phyloP scores from a whole-genome alignment of 441 rosid species.

The Populus hybrid region DNA sequence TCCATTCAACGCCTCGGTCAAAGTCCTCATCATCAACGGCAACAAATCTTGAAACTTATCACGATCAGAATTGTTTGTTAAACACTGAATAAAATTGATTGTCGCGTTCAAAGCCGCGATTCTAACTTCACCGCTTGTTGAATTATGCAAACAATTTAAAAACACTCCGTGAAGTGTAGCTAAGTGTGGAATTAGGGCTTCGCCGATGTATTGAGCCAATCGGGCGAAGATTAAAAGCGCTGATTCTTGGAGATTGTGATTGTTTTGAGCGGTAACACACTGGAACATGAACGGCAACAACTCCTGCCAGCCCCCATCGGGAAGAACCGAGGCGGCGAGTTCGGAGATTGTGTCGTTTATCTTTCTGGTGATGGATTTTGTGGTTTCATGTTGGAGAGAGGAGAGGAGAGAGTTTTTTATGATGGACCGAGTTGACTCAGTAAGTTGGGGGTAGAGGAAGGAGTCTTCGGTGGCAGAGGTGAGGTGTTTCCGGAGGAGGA shows the following conservation, averaged over 20 bases:
- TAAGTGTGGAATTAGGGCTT: slow-evolving; percentile 63
- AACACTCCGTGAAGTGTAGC: slow-evolving; percentile 74
- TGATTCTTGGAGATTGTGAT: slow-evolving; percentile 72
- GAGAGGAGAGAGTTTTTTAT: slow-evolving; percentile 61
- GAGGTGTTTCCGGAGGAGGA: slow-evolving; percentile 82
- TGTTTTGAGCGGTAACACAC: slow-evolving; percentile 60
- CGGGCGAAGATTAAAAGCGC: slow-evolving; percentile 80
- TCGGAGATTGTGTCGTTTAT: slow-evolving; percentile 80
- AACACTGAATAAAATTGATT: slow-evolving; percentile 74
- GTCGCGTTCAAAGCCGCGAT: slow-evolving; percentile 86
- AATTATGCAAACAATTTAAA: slow-evolving; percentile 51
- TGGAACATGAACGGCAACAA: slow-evolving; percentile 84
- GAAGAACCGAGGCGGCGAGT: slow-evolving; percentile 71
- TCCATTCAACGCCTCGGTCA: slow-evolving; percentile 75
- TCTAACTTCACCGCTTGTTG: slow-evolving; percentile 62
- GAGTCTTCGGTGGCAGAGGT: slow-evolving; percentile 53
- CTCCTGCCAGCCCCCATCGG: slow-evolving; percentile 91
- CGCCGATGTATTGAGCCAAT: slow-evolving; percentile 77
- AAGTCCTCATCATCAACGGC: slow-evolving; percentile 84
- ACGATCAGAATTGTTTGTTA: slow-evolving; percentile 55
- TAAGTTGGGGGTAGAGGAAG: slow-evolving; percentile 75
- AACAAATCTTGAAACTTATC: slow-evolving; percentile 85
- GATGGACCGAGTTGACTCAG: slow-evolving; percentile 57
- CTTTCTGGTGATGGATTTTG: slow-evolving; percentile 71
- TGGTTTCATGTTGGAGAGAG: slow-evolving; percentile 62